Evolutionary conservation across 768 basidiomycete genomes (phyloP), one percentile per base, ranked within the genome.

Genomic region (Crucibulum laeve): DNA sequence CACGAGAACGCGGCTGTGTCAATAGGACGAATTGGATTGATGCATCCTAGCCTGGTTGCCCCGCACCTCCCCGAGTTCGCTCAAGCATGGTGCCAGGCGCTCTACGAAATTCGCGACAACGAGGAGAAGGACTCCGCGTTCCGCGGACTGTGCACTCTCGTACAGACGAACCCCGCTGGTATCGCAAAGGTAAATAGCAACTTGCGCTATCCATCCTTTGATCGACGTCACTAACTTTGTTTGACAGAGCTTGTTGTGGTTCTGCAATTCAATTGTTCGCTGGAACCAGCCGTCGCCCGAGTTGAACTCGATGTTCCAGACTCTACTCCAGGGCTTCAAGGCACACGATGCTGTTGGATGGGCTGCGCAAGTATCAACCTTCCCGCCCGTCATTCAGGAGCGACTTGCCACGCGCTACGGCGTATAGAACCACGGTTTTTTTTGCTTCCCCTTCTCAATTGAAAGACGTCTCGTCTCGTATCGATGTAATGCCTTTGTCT

Each of bases 51-150:
- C 15, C 64, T 90, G 17, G 91, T 98, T 38, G 92, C 95, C 8
- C 92, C 93, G 18, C 84, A 93, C 57, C 69, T 97, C 22, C 76
- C 82, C 0, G 85, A 87, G 52, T 98, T 98, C 63, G 93, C 92
- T 4, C 88, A 91, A 61, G 83, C 88, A 11, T 99, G 96, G 96
- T 96, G 95, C 63, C 89, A 91, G 55, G 93, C 95, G 5, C 69
- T 99, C 42, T 93, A 93, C 60, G 96, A 98, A 65, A 99, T 99
- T 62, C 85, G 96, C 50, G 96, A 99, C 57, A 99, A 98, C 56
- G 95, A 98, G 55, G 96, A 99, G 72, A 99, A 98, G 68, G 96
- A 97, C 57, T 97, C 93, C 17, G 96, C 96, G 4, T 99, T 98
- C 81, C 78, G 94, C 44, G 96, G 96, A 2, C 80, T 99, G 55